phyloP scores from a whole-genome alignment of 2,329 filamentous ascomycete species.

The Penicillium hordei region DNA sequence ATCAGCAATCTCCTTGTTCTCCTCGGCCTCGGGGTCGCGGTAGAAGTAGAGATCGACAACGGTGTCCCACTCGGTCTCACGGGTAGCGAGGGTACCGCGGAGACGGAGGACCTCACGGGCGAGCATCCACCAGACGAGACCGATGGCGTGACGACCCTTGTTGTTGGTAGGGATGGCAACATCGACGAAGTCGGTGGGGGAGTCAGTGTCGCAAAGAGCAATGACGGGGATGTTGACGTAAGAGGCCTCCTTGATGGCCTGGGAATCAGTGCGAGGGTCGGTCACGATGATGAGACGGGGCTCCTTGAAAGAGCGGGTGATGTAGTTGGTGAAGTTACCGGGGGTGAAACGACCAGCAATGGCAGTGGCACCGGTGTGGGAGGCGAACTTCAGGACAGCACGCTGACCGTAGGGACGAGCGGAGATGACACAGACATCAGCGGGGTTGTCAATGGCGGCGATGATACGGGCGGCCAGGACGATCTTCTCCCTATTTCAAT shows the following conservation, averaged over 20 bases:
- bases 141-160: slow-evolving; percentile 99
- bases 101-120: slow-evolving; percentile 99
- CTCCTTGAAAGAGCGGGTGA: slow-evolving; percentile 99
- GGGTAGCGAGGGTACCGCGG: slow-evolving; percentile 91
- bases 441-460: slow-evolving; percentile 97
- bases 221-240: slow-evolving; percentile 99
- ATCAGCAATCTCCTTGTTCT: slow-evolving; percentile 86
- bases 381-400: slow-evolving; percentile 98
- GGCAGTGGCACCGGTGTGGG: slow-evolving; percentile 95
- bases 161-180: slow-evolving; percentile 99
- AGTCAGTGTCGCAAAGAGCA: slow-evolving; percentile 98
- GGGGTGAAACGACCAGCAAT: slow-evolving; percentile 99
- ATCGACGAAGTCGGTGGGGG: slow-evolving; percentile 98
- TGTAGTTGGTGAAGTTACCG: slow-evolving; percentile 99
- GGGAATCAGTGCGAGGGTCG: slow-evolving; percentile 98
- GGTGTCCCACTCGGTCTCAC: slow-evolving; percentile 97
- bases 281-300: slow-evolving; percentile 99
- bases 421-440: slow-evolving; percentile 98
- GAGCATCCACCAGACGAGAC: slow-evolving; percentile 98
- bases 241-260: slow-evolving; percentile 99
- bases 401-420: slow-evolving; percentile 99
- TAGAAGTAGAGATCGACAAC: slow-evolving; percentile 99
- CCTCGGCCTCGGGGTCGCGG: slow-evolving; percentile 99
- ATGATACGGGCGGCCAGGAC: slow-evolving; percentile 98
- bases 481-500: slow-evolving; percentile 86